Evolutionary conservation across 441 rosid species (phyloP).

Genomic region (Corymbia citriodora): DNA sequence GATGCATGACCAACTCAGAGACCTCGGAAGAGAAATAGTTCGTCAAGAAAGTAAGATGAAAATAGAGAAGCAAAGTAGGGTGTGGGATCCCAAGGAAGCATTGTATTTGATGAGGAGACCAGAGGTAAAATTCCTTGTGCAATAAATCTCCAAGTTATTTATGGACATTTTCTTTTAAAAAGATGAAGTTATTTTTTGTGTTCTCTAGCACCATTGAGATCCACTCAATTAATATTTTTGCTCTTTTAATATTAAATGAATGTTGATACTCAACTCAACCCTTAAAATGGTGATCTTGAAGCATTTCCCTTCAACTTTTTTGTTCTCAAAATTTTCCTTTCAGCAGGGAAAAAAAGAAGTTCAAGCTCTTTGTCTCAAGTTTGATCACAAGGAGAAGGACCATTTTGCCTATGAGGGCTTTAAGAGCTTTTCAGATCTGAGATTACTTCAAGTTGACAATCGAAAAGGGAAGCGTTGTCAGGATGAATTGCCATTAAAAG

Average conservation of each 20-base stretch:
- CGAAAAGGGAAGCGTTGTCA: rapidly evolving
- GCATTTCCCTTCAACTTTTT: background rate
- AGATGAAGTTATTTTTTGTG: rapidly evolving
- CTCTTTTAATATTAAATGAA: background rate
- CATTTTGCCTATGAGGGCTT: rapidly evolving
- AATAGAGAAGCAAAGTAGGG: background rate
- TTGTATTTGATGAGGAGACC: rapidly evolving
- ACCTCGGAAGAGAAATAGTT: background rate
- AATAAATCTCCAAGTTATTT: rapidly evolving
- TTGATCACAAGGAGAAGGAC: rapidly evolving
- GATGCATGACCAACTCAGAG: background rate
- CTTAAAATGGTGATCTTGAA: rapidly evolving
- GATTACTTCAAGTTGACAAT: rapidly evolving
- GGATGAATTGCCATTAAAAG: background rate
- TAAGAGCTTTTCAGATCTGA: rapidly evolving
- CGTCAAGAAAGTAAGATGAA: rapidly evolving
- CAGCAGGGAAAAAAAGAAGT: too few relatives aligned
- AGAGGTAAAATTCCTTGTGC: rapidly evolving
- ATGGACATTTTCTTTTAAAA: rapidly evolving
- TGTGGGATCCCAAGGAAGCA: background rate
- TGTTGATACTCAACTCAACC: background rate
- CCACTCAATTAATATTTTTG: rapidly evolving
- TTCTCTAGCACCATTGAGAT: background rate
- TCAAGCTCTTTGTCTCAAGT: too few relatives aligned
- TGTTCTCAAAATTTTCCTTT: too few relatives aligned